These are phyloP conservation scores for Desmodesmus armatus DNA, from an alignment of 139 green algal species.

Conservation along the genomic window DNA sequence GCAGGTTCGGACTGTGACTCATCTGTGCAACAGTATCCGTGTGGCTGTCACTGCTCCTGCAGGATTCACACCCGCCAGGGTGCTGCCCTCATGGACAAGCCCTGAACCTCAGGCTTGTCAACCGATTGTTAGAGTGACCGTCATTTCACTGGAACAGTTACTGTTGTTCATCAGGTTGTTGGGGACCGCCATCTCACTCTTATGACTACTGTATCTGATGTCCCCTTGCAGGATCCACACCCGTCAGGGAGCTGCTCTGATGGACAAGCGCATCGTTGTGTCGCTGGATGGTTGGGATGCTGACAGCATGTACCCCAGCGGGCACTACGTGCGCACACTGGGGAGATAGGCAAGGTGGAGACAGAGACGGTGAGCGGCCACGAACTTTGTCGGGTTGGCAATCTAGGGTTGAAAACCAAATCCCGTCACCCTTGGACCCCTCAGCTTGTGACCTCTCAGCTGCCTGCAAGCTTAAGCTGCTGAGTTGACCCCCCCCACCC, in stretches of 20 bases:
- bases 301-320: conserved; percentile 75
- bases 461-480: background rate
- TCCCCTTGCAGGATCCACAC: conserved; percentile 85
- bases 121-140: no score
- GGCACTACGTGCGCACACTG: conserved; percentile 89
- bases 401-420: no score
- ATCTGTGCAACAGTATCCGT: no score
- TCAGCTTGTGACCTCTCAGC: background rate
- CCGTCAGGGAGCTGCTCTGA: conserved; percentile 80
- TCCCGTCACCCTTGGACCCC: no score
- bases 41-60: no score
- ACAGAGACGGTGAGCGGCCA: conserved; percentile 87
- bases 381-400: no score
- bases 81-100: conserved; percentile 83
- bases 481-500: no score
- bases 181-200: no score
- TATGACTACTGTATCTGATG: background rate
- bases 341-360: conserved; percentile 83
- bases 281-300: conserved; percentile 84
- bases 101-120: no score
- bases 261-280: conserved; percentile 90
- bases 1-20: no score
- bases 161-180: no score
- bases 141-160: no score
- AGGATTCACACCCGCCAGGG: conserved; percentile 91